Conservation (phyloP, 2,329 filamentous ascomycete genomes). For the Phialocephala subalpina region DNA sequence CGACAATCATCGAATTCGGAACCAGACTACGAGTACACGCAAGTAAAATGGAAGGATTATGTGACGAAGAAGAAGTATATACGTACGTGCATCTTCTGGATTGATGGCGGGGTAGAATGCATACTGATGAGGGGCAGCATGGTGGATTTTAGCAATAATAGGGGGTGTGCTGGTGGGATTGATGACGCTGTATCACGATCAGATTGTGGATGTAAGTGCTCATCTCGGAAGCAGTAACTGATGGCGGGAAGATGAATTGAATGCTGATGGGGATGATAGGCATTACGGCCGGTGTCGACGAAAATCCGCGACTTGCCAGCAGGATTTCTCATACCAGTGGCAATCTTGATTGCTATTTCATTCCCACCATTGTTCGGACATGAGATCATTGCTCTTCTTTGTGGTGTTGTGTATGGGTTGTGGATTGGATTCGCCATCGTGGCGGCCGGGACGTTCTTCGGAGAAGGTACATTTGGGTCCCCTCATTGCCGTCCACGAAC, state of each 20-base stretch:
- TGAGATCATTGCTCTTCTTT: conserved; percentile 51
- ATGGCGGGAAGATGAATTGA: conserved; percentile 9
- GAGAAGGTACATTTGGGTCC: conserved; percentile 45
- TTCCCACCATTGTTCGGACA: conserved; percentile 53
- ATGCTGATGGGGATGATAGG: conserved; percentile 29
- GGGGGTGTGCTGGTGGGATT: conserved; percentile 44
- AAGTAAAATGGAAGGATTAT: conserved; percentile 47
- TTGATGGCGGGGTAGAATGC: conserved; percentile 4
- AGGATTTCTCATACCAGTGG: conserved; percentile 51
- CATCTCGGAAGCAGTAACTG: neutral
- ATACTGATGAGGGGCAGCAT: conserved; percentile 31
- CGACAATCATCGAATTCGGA: neutral
- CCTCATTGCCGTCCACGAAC: conserved; percentile 3
- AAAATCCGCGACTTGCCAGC: conserved; percentile 49
- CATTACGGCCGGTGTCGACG: conserved; percentile 47
- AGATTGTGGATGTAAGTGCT: conserved; percentile 46
- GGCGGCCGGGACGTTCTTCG: conserved; percentile 50
- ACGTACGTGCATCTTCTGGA: conserved; percentile 29
- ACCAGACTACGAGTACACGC: conserved; percentile 44
- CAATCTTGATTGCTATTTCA: conserved; percentile 49
- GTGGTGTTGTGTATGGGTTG: conserved; percentile 51
- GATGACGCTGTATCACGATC: conserved; percentile 48
- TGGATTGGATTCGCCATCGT: conserved; percentile 52
- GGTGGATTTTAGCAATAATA: conserved; percentile 43
- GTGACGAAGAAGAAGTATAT: conserved; percentile 47